phyloP scores from a whole-genome alignment of 495 filamentous ascomycete species.

The Daldinia decipiens region DNA sequence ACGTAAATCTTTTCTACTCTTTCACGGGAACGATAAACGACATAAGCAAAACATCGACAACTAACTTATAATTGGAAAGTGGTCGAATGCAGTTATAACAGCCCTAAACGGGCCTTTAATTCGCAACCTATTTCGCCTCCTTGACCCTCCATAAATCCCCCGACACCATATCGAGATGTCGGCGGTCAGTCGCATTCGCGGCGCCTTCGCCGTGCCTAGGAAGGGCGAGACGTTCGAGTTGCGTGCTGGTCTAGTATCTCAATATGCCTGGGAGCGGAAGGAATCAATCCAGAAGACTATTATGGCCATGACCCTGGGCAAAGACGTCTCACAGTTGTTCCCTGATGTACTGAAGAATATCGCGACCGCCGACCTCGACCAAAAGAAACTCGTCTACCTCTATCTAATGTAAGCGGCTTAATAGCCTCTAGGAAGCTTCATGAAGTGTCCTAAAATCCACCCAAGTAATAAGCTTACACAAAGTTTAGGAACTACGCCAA shows the following conservation, averaged over 20 bases:
- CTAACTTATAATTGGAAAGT: slow-evolving; percentile 1
- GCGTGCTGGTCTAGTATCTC: slow-evolving; percentile 94
- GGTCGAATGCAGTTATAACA: slow-evolving; percentile 35
- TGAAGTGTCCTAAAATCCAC: background rate
- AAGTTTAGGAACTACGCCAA: slow-evolving; percentile 94
- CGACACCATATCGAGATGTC: slow-evolving; percentile 22
- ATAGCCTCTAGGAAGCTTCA: background rate
- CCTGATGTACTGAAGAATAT: slow-evolving; percentile 99
- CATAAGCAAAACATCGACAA: slow-evolving; percentile 11
- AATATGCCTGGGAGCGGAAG: slow-evolving; percentile 99
- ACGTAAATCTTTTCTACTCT: slow-evolving; percentile 7
- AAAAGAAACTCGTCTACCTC: slow-evolving; percentile 99
- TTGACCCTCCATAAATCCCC: slow-evolving; percentile 8
- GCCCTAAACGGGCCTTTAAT: slow-evolving; percentile 44
- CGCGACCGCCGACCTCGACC: slow-evolving; percentile 91
- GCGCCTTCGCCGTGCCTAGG: slow-evolving; percentile 86
- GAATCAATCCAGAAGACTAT: slow-evolving; percentile 99
- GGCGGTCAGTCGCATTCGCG: slow-evolving; percentile 95
- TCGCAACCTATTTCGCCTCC: slow-evolving; percentile 17
- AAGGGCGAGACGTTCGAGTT: slow-evolving; percentile 99
- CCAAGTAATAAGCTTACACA: slow-evolving; percentile 35
- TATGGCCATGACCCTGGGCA: slow-evolving; percentile 99
- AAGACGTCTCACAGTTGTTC: slow-evolving; percentile 97
- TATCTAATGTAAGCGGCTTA: slow-evolving; percentile 84
- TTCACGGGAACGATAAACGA: slow-evolving; percentile 18